Base-by-base conservation (phyloP, 202 grass and related monocot species). In the Cymbopogon flexuosus region DNA sequence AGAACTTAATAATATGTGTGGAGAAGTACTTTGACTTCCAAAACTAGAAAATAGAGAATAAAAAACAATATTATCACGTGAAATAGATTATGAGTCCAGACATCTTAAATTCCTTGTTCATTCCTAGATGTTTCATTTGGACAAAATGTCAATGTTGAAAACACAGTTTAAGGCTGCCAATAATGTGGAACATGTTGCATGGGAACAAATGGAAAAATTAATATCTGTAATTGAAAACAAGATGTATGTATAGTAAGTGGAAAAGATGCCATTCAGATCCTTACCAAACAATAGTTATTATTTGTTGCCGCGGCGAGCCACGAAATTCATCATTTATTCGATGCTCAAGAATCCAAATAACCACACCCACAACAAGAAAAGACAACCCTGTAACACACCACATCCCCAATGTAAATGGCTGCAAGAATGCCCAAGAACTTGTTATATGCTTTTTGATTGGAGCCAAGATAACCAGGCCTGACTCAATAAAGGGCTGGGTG, bases 321-420 rank as follows among this genome's bases (percentile, higher is more conserved):
- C 92, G 95, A 54, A 98, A 98, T 0, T 98, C 95, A 3, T 94
- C 88, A 78, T 98, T 98, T 76, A 93, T 91, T 73, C 95, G 79
- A 88, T 98, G 95, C 52, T 98, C 95, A 75, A 98, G 91, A 73
- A 98, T 72, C 95, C 95, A 98, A 66, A 98, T 72, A 79, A 94
- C 95, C 69, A 57, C 84, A 83, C 95, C 95, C 21, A 98, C 81
- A 36, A 94, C 68, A 87, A 98, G 69, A 86, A 98, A 98, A 65
- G 74, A 91, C 47, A 80, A 63, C 19, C 92, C 92, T 45, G 84
- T 94, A 72, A 98, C 42, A 61, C 90, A 89, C 95, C 95, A 98
- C 92, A 98, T 98, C 84, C 76, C 70, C 33, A 94, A 39, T 13
- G 86, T 89, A 81, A 98, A 98, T 73, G 95, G 95, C 83, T 84